Evolutionary conservation across 2,329 filamentous ascomycete species (phyloP).

Genomic region (Calonectria multiphialidica): DNA sequence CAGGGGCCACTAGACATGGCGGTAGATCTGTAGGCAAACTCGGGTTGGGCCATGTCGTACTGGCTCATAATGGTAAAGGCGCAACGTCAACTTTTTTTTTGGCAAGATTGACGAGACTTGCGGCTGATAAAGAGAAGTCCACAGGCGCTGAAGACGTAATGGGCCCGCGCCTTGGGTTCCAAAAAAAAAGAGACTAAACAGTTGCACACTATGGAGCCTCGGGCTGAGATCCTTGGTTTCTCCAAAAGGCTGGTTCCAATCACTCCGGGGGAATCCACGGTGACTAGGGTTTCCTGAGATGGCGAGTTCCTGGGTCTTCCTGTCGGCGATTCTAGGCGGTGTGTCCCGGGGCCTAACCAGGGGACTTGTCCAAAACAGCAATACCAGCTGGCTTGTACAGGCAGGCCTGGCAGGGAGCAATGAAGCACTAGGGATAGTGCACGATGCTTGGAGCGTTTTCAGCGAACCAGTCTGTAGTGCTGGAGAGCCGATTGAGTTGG

Average conservation of each 20-base stretch:
- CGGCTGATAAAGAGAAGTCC: conserved; percentile 47
- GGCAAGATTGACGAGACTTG: conserved; percentile 42
- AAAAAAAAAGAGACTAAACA: conserved; percentile 40
- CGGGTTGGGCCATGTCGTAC: conserved; percentile 60
- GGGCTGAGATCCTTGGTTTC: conserved; percentile 46
- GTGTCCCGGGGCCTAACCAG: conserved; percentile 43
- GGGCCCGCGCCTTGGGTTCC: conserved; percentile 41
- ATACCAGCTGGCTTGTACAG: conserved; percentile 40
- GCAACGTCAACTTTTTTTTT: conserved; percentile 36
- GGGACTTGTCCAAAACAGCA: conserved; percentile 43
- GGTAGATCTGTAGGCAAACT: conserved; percentile 61
- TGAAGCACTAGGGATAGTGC: conserved; percentile 45
- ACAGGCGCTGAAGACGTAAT: conserved; percentile 40
- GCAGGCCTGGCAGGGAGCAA: conserved; percentile 35
- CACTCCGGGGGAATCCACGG: conserved; percentile 42
- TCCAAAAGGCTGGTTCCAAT: conserved; percentile 44
- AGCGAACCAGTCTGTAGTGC: conserved; percentile 43
- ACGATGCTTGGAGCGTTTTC: conserved; percentile 36
- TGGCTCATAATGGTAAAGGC: conserved; percentile 49
- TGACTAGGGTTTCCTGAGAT: conserved; percentile 46
- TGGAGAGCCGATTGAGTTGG: conserved; percentile 41
- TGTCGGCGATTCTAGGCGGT: conserved; percentile 45
- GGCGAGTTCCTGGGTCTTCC: conserved; percentile 43
- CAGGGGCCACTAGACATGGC: conserved; percentile 62
- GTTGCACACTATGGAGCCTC: conserved; percentile 46